A percentile compares a stretch with the other conserved stretches of the same genome.
These are phyloP conservation scores for Trichoderma pleuroti DNA, from an alignment of 2,329 filamentous ascomycete species.

Conservation along the genomic window DNA sequence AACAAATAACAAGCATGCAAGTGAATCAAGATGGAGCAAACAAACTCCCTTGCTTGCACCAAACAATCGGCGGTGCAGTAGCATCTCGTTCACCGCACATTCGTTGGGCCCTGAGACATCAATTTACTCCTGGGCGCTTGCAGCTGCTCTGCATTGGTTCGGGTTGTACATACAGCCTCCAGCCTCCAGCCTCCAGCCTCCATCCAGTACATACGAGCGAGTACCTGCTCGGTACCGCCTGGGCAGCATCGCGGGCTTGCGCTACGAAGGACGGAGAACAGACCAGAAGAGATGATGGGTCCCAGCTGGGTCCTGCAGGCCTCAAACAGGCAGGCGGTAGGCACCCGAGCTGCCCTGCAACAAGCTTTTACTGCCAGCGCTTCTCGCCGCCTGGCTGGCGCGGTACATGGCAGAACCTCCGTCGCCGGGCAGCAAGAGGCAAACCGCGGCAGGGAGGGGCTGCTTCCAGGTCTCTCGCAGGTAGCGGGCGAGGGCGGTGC, in stretches of 20 bases:
- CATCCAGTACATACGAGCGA: too few species aligned
- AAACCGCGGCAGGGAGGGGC: background rate
- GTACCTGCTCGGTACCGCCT: background rate
- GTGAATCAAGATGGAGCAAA: background rate
- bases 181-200: background rate
- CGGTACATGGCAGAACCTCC: background rate
- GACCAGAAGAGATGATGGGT: background rate
- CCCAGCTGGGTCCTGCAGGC: background rate
- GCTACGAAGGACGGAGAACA: slow-evolving; percentile 14
- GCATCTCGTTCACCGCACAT: slow-evolving; percentile 10
- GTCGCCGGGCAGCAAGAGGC: background rate
- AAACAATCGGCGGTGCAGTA: background rate
- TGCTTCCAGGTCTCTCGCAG: background rate
- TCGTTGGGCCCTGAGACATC: slow-evolving; percentile 5
- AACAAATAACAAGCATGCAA: background rate
- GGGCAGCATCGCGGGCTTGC: slow-evolving; percentile 1
- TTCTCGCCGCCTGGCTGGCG: background rate
- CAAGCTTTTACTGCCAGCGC: background rate
- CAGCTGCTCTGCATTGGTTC: background rate
- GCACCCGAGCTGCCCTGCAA: background rate
- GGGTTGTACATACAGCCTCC: background rate
- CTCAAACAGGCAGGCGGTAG: slow-evolving; percentile 3
- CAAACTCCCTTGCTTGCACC: background rate
- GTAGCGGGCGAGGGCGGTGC: slow-evolving; percentile 23
- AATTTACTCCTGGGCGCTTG: background rate